Base-by-base conservation (phyloP, 225 moss, liverwort and hornwort species). In the Rhytidiadelphus loreus region DNA sequence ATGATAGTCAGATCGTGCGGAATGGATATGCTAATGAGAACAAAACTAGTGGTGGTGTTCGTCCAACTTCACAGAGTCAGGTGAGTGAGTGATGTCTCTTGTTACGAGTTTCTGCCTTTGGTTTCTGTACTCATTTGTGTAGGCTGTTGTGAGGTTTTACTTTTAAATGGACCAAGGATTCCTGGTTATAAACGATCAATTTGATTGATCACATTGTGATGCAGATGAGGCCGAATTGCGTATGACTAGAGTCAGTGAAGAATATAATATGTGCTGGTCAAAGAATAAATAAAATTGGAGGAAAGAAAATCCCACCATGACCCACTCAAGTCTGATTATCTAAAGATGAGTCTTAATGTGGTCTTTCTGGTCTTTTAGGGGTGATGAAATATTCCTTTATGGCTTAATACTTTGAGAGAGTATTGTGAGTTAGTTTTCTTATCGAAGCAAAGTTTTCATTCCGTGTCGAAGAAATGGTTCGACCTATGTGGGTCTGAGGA, bases 1-100 rank as follows among this genome's bases (percentile, higher is more conserved):
- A 37, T 19, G 55, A 30, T 35, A 64, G 55, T 64, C 37, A 55
- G 83, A 43, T 56, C n/a, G 80, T 88, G 39, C 88, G 89, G 83
- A 73, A 66, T 63, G 87, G 72, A 44, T 88, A 88, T 76, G 83
- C 87, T 29, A 87, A 91, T 85, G 92, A 87, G 57, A 87, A 85
- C 74, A 86, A 77, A 82, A 32, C 64, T 59, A 72, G 62, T 52
- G 70, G 80, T 86, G 86, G 81, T 77, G 86, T 83, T 83, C 86
- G 80, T 68, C 84, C 80, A 65, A 86, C 89, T 43, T 77, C 88
- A 37, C 80, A 88, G 32, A 84, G 46, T 73, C 91, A 91, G 94
- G 92, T 92, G 71, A 44, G 59, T 55, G 56, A 79, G 28, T 84
- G 35, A 69, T 86, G 39, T 76, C 35, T 76, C 59, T 75, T 52